Evolutionary conservation across 2,329 filamentous ascomycete species (phyloP), one percentile per base, ranked within the genome.

Genomic region (Penicillium sp.): DNA sequence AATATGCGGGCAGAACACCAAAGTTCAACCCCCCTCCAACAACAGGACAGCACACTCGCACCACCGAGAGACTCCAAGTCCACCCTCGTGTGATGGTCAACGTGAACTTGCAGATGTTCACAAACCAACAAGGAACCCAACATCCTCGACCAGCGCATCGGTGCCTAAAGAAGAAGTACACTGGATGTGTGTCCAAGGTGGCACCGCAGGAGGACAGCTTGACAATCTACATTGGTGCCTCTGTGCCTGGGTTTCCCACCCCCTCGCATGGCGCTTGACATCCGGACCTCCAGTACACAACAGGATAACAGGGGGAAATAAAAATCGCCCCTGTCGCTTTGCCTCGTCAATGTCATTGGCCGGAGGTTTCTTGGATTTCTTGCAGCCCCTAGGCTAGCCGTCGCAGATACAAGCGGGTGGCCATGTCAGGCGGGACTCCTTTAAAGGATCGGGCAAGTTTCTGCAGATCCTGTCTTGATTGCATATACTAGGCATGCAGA

Each of bases 401-500:
- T 55, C 83, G 75, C 29, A 95, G 67, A 71, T 96, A 96, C 64
- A 95, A 95, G 37, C 79, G 78, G 24, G 9, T 6, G n/a, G 82
- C 80, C 53, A 89, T 81, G 60, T 88, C 85, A 21, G 71, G 68
- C 2, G 90, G 88, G 23, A 93, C 59, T 8, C 78, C 82, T 10
- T 70, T 64, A 47, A 74, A 71, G 7, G 61, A 61, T 42, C 60
- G 61, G 13, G 76, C 72, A 21, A 96, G 36, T 59, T 83, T 86
- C 37, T 82, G 79, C 5, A 95, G 72, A 62, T 93, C 89, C 57
- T 83, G 80, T 46, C 91, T 80, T 0, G 88, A 89, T 63, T 89
- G 10, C 6, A 27, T 91, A 68, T 96, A 90, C 67, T 95, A 96
- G 1, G 87, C 88, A 32, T 88, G 87, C 43, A 96, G 70, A 70